Evolutionary conservation across 2,329 filamentous ascomycete genomes (phyloP).

Genomic region (Akanthomyces muscarius): DNA sequence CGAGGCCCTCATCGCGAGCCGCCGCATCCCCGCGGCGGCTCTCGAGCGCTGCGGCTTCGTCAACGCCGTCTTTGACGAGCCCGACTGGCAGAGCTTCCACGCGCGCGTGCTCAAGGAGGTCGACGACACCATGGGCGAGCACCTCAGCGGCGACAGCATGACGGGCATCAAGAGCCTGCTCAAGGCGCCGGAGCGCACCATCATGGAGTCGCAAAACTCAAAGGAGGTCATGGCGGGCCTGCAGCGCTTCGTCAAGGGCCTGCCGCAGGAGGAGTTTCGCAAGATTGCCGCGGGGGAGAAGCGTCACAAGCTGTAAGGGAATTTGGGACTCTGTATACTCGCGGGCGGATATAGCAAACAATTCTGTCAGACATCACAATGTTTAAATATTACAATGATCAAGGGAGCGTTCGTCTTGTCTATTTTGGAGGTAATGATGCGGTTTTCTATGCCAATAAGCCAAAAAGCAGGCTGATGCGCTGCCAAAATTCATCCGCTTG

Average conservation of each 20-base stretch:
- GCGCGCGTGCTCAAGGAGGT: slow-evolving; percentile 72
- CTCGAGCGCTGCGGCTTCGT: slow-evolving; percentile 75
- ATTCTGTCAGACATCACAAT: not conserved
- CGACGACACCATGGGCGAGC: slow-evolving; percentile 71
- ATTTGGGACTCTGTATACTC: not conserved
- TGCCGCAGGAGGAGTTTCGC: slow-evolving; percentile 84
- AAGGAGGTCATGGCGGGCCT: slow-evolving; percentile 82
- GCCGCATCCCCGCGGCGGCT: slow-evolving; percentile 68
- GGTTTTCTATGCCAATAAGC: slow-evolving; percentile 53
- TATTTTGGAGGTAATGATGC: slow-evolving; percentile 4
- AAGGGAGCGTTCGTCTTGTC: slow-evolving; percentile 7
- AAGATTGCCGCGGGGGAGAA: slow-evolving; percentile 85
- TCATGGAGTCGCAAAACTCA: slow-evolving; percentile 72
- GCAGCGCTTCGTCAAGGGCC: slow-evolving; percentile 71
- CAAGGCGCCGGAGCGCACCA: slow-evolving; percentile 64
- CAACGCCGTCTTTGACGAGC: slow-evolving; percentile 71
- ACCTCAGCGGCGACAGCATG: slow-evolving; percentile 76
- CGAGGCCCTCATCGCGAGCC: slow-evolving; percentile 90
- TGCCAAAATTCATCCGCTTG: slow-evolving; percentile 75
- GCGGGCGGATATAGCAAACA: not conserved
- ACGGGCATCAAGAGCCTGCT: slow-evolving; percentile 82
- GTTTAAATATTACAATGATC: not conserved
- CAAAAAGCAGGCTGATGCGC: slow-evolving; percentile 77
- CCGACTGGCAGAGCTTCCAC: slow-evolving; percentile 66
- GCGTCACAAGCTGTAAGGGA: slow-evolving; percentile 77